A percentile compares a stretch with the other conserved stretches of the same genome.
Evolutionary conservation across 805 yeast genomes (phyloP).

Genomic region (Torulaspora maleeae): DNA sequence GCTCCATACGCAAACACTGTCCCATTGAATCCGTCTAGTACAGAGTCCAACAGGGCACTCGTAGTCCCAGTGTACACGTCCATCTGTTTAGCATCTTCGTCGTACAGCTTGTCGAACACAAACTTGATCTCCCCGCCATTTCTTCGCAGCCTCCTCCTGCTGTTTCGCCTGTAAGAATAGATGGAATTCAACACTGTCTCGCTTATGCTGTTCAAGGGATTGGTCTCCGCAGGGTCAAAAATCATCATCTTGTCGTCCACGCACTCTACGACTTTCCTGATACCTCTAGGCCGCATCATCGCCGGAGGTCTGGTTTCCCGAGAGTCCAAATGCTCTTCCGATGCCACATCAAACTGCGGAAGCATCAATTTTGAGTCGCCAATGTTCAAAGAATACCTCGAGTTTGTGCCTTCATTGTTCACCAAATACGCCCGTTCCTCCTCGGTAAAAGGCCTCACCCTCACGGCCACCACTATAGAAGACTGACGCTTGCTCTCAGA

Average conservation of each 20-base stretch:
- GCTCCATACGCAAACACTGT: constrained; percentile 97
- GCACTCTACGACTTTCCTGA: constrained; percentile 68
- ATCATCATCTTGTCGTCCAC: constrained; percentile 83
- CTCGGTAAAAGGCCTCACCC: constrained; percentile 78
- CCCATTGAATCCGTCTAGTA: constrained; percentile 81
- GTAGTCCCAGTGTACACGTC: constrained; percentile 67
- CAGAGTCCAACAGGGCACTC: constrained; percentile 63
- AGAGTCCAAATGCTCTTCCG: constrained; percentile 12
- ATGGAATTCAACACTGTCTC: constrained; percentile 29
- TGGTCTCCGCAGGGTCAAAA: constrained; percentile 77
- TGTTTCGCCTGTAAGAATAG: constrained; percentile 22
- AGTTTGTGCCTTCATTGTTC: constrained; percentile 35
- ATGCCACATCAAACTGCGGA: constrained; percentile 7
- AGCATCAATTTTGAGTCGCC: constrained; percentile 19
- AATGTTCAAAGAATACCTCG: constrained; percentile 7
- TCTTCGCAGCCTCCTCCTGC: constrained; percentile 21
- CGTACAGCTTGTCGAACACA: constrained; percentile 77
- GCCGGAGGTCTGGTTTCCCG: constrained; percentile 10
- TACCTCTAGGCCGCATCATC: constrained; percentile 41
- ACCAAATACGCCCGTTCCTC: constrained; percentile 50
- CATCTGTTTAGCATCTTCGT: constrained; percentile 56
- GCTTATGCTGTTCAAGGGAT: constrained; percentile 43
- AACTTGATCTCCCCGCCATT: constrained; percentile 58
- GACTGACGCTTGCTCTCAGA: constrained; percentile 39
- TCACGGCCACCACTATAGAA: constrained; percentile 68